phyloP scores from a whole-genome alignment of 78 protist genomes.

The Chrysochromulina tobinii region DNA sequence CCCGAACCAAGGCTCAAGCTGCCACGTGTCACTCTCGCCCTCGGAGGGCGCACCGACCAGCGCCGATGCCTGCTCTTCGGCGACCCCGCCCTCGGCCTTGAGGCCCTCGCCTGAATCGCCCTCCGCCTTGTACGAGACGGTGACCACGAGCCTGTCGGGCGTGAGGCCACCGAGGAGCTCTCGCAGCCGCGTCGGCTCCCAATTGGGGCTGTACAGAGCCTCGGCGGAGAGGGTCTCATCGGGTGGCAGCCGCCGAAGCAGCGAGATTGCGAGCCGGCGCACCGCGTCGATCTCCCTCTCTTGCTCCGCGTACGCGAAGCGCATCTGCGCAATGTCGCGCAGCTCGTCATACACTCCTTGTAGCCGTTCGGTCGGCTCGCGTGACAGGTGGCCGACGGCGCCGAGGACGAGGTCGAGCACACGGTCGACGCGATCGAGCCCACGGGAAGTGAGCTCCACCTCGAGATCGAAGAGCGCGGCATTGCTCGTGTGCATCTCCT shows the following conservation, averaged over 20 bases:
- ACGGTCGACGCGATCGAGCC: neutral
- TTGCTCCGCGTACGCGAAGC: no score
- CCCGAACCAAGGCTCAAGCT: no score
- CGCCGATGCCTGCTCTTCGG: no score
- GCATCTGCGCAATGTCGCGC: neutral
- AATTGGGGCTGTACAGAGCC: neutral
- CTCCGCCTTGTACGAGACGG: no score
- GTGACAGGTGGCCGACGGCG: neutral
- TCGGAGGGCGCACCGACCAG: no score
- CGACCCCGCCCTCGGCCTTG: no score
- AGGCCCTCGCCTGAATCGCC: no score
- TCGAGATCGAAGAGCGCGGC: neutral
- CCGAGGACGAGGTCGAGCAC: neutral
- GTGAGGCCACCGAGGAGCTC: neutral
- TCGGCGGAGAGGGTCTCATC: neutral
- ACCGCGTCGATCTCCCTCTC: neutral
- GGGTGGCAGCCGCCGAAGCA: neutral
- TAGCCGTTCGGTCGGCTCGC: neutral
- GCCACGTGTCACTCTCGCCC: no score
- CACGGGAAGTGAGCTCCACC: slow-evolving; percentile 1
- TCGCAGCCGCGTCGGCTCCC: neutral
- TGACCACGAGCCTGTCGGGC: no score
- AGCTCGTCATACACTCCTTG: neutral
- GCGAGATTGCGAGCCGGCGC: neutral
- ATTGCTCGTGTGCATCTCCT: neutral